Evolutionary conservation across 2,329 filamentous ascomycete genomes (phyloP), one percentile per base, ranked within the genome.

Genomic region (Colletotrichum lindemuthianum): DNA sequence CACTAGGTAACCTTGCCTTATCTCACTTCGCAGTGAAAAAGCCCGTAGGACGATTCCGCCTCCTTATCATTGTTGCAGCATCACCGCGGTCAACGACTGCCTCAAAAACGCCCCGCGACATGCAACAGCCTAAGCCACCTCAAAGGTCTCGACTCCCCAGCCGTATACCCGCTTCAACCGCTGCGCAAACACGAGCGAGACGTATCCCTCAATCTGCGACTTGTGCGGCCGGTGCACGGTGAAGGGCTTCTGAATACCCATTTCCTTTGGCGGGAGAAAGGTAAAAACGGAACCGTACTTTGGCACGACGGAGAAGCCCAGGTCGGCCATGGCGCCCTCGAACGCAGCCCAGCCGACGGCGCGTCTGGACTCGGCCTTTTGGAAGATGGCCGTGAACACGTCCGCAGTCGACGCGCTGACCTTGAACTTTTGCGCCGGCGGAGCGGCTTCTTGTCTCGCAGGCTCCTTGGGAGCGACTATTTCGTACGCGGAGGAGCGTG

Each of bases 241-340:
- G 5, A 81, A 15, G 5, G 76, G 68, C 52, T 65, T 71, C 9
- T 71, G 67, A 7, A 69, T 69, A 0, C 39, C 60, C 69, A 76
- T 70, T 1, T 15, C 63, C 15, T 71, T 67, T 0, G 77, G 72
- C 0, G 77, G 78, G 0, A 55, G 47, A 59, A 81, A 81, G 0
- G 76, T 82, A 66, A 77, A 81, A 2, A 79, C 73, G 0, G 81
- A 82, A 3, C 80, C 80, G 40, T 75, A 75, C 60, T 74, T 79
- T 1, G 79, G 76, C 2, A 75, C 9, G 2, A 82, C 71, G 0
- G 77, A 78, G 65, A 84, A 83, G 2, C 73, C 75, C 39, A 82
- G 37, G 7, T 79, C 78, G 0, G 67, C 71, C 76, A 83, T 78
- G 24, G 79, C 81, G 1, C 72, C 68, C 55, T 76, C 74, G 34